Conservation (phyloP, 139 green algal species). For the Trebouxia sp. region DNA sequence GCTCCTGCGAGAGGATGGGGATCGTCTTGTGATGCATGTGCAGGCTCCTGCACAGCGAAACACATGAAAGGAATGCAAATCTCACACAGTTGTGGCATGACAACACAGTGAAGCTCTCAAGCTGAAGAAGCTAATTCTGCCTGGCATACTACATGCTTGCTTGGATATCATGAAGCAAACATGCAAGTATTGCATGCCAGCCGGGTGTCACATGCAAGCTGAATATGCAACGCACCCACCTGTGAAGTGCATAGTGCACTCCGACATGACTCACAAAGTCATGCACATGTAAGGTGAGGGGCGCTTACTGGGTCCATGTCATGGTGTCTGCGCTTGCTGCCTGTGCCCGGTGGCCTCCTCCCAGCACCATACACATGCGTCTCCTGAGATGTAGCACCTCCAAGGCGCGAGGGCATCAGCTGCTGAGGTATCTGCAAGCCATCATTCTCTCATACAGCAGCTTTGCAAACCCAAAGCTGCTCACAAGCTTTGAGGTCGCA, state of each 20-base stretch:
- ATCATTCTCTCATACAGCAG: not conserved
- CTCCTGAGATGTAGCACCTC: not conserved
- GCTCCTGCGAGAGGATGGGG: not conserved
- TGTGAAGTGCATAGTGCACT: not conserved
- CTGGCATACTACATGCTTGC: not conserved
- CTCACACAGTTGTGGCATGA: not conserved
- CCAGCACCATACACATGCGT: not conserved
- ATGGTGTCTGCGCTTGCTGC: conserved; percentile 19
- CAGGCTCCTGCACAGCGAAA: not conserved
- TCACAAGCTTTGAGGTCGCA: too few species aligned
- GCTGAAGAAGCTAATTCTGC: too few species aligned
- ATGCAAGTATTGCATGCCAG: not conserved
- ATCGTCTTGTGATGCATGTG: not conserved
- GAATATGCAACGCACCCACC: not conserved
- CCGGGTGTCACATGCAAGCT: not conserved
- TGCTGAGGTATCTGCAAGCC: not conserved
- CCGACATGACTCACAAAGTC: not conserved
- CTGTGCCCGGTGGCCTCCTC: not conserved
- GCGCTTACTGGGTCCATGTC: conserved; percentile 5
- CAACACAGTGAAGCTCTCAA: too few species aligned
- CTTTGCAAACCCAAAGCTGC: too few species aligned
- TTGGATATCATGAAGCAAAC: not conserved
- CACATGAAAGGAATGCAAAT: not conserved
- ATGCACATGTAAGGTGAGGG: not conserved
- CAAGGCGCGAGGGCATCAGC: not conserved